A percentile compares a stretch with the other conserved stretches of the same genome.
phyloP scores from a whole-genome alignment of 305 asterid genomes.

The Caryopteris hybrid region DNA sequence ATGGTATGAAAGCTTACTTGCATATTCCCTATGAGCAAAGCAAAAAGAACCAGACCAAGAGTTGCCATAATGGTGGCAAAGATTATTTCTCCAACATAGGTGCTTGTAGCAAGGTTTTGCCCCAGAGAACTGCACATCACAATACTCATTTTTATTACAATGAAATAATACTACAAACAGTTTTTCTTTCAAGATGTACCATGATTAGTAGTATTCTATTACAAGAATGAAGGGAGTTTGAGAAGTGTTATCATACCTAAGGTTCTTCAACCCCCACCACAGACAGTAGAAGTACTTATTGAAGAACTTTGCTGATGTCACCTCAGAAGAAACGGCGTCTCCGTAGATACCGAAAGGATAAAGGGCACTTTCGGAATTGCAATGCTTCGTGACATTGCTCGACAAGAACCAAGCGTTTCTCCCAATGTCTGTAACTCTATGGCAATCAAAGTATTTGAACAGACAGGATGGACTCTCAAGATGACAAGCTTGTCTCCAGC shows the following conservation, averaged over 20 bases:
- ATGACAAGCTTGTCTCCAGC: slow-evolving; percentile 72
- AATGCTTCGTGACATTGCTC: slow-evolving; percentile 55
- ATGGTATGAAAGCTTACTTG: slow-evolving; percentile 60
- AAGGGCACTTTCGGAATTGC: slow-evolving; percentile 41
- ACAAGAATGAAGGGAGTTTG: not conserved
- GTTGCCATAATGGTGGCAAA: slow-evolving; percentile 71
- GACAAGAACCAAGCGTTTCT: slow-evolving; percentile 60
- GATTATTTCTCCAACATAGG: slow-evolving; percentile 69
- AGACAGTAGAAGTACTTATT: slow-evolving; percentile 89
- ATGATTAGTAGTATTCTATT: not conserved
- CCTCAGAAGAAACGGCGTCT: slow-evolving; percentile 62
- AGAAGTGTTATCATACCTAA: slow-evolving; percentile 42
- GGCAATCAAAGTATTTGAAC: slow-evolving; percentile 59
- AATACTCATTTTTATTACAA: not conserved
- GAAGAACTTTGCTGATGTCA: slow-evolving; percentile 64
- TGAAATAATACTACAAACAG: not conserved
- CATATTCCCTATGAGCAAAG: slow-evolving; percentile 95
- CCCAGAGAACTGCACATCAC: slow-evolving; percentile 73
- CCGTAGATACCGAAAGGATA: slow-evolving; percentile 91
- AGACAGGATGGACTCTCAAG: slow-evolving; percentile 47
- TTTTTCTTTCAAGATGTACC: no score
- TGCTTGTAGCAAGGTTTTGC: slow-evolving; percentile 78
- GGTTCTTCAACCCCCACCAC: slow-evolving; percentile 97
- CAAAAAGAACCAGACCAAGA: slow-evolving; percentile 86
- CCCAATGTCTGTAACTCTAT: slow-evolving; percentile 30